These are phyloP conservation scores for Nicotiana knightiana DNA, from an alignment of 257 asterid species.

Conservation along the genomic window DNA sequence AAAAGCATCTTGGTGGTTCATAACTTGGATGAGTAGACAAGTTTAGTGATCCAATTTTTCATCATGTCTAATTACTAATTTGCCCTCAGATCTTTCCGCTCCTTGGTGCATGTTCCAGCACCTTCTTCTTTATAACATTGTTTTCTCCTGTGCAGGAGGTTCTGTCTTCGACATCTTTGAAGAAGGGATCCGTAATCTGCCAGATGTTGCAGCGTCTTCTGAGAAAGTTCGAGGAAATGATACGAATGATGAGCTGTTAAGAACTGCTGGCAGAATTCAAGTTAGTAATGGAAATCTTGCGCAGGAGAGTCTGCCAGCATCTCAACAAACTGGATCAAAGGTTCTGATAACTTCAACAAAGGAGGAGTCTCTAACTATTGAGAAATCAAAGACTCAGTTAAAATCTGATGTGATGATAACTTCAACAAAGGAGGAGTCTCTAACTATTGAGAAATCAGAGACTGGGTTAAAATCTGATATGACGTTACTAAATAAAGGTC, in stretches of 20 bases:
- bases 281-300: conserved; percentile 23
- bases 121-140: not conserved
- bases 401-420: conserved; percentile 28
- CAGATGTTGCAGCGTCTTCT: conserved; percentile 18
- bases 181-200: conserved; percentile 17
- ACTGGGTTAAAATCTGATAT: conserved; percentile 20
- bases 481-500: conserved; percentile 16
- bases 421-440: conserved; percentile 25
- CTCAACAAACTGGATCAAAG: conserved; percentile 39
- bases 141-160: conserved; percentile 21
- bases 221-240: conserved; percentile 15
- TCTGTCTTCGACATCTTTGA: conserved; percentile 20
- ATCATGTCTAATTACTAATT: not conserved
- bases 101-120: not conserved
- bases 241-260: conserved; percentile 16
- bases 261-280: conserved; percentile 24
- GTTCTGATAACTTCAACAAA: conserved; percentile 31
- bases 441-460: conserved; percentile 17
- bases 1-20: not conserved
- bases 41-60: not conserved
- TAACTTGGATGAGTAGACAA: not conserved
- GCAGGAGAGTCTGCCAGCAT: conserved; percentile 18
- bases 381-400: conserved; percentile 19
- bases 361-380: conserved; percentile 21
- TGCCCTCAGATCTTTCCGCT: not conserved